Percentiles rank a stretch among this genome's conserved stretches.
phyloP scores from a whole-genome alignment of 208 protist genomes.

The Jaenimonas drosophilae region DNA sequence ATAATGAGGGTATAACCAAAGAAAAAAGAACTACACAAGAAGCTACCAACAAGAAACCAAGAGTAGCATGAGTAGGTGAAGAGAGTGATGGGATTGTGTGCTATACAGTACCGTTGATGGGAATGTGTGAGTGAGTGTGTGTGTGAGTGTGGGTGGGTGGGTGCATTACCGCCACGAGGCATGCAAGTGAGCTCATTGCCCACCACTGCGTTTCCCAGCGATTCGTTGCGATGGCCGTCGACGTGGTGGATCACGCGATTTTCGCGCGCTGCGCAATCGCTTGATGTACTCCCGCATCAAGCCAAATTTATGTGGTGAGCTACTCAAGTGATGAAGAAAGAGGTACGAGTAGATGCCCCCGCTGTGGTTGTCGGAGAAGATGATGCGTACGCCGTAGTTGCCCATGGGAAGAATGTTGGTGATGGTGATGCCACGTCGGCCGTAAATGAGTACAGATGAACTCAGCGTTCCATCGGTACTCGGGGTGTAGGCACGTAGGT shows the following conservation, averaged over 20 bases:
- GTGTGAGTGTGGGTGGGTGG: too few relatives aligned
- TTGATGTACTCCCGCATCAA: slow-evolving; percentile 76
- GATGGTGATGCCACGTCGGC: slow-evolving; percentile 71
- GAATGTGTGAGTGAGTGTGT: too few relatives aligned
- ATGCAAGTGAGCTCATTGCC: too few relatives aligned
- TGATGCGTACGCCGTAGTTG: slow-evolving; percentile 78
- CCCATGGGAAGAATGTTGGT: slow-evolving; percentile 61
- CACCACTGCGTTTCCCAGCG: not conserved
- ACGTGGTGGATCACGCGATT: slow-evolving; percentile 56
- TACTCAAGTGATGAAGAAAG: slow-evolving; percentile 64
- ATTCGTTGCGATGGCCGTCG: slow-evolving; percentile 24
- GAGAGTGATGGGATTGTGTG: not conserved
- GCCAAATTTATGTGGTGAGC: slow-evolving; percentile 36
- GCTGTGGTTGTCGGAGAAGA: slow-evolving; percentile 76
- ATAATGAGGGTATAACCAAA: too few relatives aligned
- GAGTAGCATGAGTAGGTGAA: not conserved
- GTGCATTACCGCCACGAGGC: too few relatives aligned
- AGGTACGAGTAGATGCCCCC: slow-evolving; percentile 84
- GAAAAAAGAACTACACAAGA: too few relatives aligned
- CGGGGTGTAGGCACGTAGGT: slow-evolving; percentile 71
- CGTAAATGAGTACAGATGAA: slow-evolving; percentile 53
- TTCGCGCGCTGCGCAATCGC: slow-evolving; percentile 30
- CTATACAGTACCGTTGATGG: too few relatives aligned
- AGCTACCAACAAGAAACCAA: not conserved
- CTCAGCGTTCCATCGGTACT: slow-evolving; percentile 68